These are phyloP conservation scores for Leptodermis oblonga DNA, from an alignment of 257 asterid species.

Conservation along the genomic window DNA sequence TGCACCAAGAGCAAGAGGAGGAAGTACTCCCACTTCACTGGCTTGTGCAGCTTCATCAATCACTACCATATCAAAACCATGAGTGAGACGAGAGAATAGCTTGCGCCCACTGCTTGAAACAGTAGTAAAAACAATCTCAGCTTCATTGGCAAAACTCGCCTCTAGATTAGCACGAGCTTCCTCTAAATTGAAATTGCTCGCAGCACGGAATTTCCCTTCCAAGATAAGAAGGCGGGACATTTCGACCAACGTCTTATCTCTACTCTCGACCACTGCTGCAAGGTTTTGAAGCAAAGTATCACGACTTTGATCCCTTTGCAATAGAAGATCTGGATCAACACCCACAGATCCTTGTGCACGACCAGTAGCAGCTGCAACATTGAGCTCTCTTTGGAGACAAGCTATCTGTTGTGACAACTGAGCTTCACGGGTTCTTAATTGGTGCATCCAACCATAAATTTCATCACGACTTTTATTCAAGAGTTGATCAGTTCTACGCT, in stretches of 20 bases:
- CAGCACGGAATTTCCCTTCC: conserved; percentile 77
- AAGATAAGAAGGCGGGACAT: conserved; percentile 87
- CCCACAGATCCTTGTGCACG: conserved; percentile 98
- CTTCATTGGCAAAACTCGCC: conserved; percentile 99
- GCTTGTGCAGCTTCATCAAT: conserved; percentile 99
- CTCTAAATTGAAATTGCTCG: conserved; percentile 75
- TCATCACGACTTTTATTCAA: conserved; percentile 79
- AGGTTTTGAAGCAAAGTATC: conserved; percentile 75
- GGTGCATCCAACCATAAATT: conserved; percentile 85
- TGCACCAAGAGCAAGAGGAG: conserved; percentile 98
- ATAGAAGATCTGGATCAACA: conserved; percentile 91
- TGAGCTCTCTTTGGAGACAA: conserved; percentile 84
- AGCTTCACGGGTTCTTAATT: conserved; percentile 63
- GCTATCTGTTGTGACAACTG: conserved; percentile 86
- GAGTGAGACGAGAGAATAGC: conserved; percentile 87
- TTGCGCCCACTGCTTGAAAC: conserved; percentile 98
- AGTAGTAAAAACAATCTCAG: conserved; percentile 95
- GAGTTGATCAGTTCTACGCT: conserved; percentile 91
- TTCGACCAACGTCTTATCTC: conserved; percentile 90
- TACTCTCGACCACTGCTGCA: conserved; percentile 88
- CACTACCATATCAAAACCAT: conserved; percentile 99
- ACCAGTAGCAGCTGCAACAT: conserved; percentile 64
- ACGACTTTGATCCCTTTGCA: conserved; percentile 94
- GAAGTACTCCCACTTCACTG: conserved; percentile 90
- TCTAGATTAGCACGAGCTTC: conserved; percentile 96